Evolutionary conservation across 352 stramenopile genomes (phyloP).

Genomic region (Phytophthora idaei): DNA sequence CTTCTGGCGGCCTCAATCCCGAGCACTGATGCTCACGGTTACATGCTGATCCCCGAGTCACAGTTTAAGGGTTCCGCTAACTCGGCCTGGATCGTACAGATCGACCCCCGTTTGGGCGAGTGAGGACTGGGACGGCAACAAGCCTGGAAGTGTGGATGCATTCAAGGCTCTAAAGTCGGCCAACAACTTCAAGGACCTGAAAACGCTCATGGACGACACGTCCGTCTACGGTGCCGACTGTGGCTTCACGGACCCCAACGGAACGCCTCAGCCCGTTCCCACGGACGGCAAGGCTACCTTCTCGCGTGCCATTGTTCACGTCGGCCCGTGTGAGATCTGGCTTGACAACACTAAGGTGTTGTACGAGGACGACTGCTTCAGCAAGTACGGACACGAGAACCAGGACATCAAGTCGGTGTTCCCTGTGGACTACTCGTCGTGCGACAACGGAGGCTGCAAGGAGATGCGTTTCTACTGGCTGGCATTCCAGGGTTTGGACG

Average conservation of each 20-base stretch:
- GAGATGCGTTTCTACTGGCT: background rate
- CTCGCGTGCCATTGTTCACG: background rate
- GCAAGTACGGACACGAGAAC: background rate
- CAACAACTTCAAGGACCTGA: background rate
- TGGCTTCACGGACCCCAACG: background rate
- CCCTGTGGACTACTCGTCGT: background rate
- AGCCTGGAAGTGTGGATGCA: background rate
- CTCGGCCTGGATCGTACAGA: background rate
- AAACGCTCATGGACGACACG: background rate
- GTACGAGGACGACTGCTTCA: background rate
- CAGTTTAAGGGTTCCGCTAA: background rate
- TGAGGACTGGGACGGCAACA: background rate
- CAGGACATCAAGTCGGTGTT: background rate
- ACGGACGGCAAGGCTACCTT: background rate
- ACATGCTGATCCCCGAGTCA: background rate
- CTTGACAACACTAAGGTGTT: background rate
- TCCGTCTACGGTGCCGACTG: background rate
- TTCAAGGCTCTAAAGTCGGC: background rate
- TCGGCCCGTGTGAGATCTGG: background rate
- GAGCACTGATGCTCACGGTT: background rate
- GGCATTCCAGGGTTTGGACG: background rate
- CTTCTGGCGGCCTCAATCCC: background rate
- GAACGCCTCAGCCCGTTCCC: background rate
- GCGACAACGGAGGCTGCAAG: background rate
- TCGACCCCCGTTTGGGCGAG: background rate